These are phyloP conservation scores for Clathrus columnatus DNA, from an alignment of 768 basidiomycete species.

Conservation along the genomic window DNA sequence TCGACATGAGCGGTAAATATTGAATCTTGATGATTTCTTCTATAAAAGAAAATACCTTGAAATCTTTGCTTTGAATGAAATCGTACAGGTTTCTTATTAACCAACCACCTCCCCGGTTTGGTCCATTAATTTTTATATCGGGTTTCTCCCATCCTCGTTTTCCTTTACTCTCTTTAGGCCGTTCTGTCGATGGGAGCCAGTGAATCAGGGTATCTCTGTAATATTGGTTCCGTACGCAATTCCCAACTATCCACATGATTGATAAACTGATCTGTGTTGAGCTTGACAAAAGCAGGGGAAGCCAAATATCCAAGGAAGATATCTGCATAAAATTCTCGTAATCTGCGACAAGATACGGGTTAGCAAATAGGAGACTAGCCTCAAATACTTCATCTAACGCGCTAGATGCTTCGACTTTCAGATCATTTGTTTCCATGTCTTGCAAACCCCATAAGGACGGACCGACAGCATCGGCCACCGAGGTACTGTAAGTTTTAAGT, in stretches of 20 bases:
- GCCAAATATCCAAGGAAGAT: constrained; percentile 44
- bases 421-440: constrained; percentile 27
- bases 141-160: constrained; percentile 72
- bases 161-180: constrained; percentile 44
- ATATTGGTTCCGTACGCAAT: constrained; percentile 37
- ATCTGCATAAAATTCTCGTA: background rate
- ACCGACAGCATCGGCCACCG: constrained; percentile 60
- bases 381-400: constrained; percentile 55
- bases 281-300: constrained; percentile 49
- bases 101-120: constrained; percentile 47
- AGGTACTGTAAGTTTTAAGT: constrained; percentile 47
- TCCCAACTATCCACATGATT: constrained; percentile 52
- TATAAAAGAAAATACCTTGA: constrained; percentile 33
- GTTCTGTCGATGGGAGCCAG: constrained; percentile 55
- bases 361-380: constrained; percentile 25
- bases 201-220: constrained; percentile 46
- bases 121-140: constrained; percentile 30
- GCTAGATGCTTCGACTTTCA: constrained; percentile 42
- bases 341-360: too few species aligned
- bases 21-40: background rate
- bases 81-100: constrained; percentile 41
- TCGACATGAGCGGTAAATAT: background rate
- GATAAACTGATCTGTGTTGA: constrained; percentile 35
- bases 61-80: constrained; percentile 42
- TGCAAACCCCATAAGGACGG: constrained; percentile 62